Evolutionary conservation across 2,329 filamentous ascomycete genomes (phyloP).

Genomic region (Chlorencoelia australis): DNA sequence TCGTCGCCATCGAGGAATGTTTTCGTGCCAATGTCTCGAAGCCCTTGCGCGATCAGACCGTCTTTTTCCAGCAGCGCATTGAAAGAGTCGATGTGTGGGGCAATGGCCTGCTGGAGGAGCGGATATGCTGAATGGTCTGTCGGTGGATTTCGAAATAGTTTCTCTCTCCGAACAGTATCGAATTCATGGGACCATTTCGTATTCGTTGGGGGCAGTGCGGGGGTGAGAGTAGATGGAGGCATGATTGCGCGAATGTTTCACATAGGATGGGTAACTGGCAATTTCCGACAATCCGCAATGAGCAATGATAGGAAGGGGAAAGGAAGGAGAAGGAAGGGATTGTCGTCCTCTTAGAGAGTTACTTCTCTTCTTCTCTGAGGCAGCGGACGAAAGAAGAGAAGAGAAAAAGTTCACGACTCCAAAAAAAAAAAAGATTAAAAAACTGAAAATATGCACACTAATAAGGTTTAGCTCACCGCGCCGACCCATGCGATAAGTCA

Average conservation of each 20-base stretch:
- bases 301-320: background rate
- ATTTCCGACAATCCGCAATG: background rate
- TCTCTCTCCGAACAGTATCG: constrained; percentile 75
- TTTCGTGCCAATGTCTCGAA: constrained; percentile 86
- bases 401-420: no score
- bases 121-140: constrained; percentile 83
- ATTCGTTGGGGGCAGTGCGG: constrained; percentile 38
- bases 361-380: no score
- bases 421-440: no score
- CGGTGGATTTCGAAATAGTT: constrained; percentile 82
- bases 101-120: constrained; percentile 71
- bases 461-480: no score
- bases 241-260: constrained; percentile 12
- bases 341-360: no score
- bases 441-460: no score
- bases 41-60: constrained; percentile 62
- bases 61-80: constrained; percentile 74
- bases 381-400: no score
- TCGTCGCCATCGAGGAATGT: constrained; percentile 76
- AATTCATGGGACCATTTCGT: constrained; percentile 79
- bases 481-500: no score
- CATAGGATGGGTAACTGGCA: background rate
- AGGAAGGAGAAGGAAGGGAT: background rate
- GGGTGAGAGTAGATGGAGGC: constrained; percentile 14
- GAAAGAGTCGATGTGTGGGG: constrained; percentile 92